Percentiles rank a stretch among this genome's conserved stretches.
These are phyloP conservation scores for Apostasia shenzhenica DNA, from an alignment of 106 monocot species.

Conservation along the genomic window DNA sequence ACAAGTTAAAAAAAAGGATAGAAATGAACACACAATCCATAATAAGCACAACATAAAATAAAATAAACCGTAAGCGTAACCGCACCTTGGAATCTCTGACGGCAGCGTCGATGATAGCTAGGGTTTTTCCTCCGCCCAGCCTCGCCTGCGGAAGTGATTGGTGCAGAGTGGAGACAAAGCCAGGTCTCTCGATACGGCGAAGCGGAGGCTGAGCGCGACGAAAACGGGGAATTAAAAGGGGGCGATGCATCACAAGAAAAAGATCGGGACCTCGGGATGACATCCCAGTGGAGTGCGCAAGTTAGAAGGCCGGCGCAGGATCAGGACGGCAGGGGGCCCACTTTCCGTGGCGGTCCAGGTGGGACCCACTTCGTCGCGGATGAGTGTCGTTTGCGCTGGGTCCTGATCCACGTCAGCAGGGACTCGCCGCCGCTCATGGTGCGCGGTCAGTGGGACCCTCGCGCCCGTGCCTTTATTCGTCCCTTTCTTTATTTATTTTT, in stretches of 20 bases:
- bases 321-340: not conserved
- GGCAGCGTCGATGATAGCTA: too few relatives aligned
- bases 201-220: not conserved
- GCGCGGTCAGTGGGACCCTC: conserved; percentile 4
- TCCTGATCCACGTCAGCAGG: not conserved
- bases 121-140: too few relatives aligned
- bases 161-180: too few relatives aligned
- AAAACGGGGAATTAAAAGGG: not conserved
- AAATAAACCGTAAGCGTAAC: not conserved
- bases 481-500: not conserved
- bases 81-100: not conserved
- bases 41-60: not conserved
- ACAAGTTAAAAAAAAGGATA: not conserved
- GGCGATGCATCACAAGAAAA: not conserved
- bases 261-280: not conserved
- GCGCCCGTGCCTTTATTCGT: too few relatives aligned
- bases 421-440: conserved; percentile 6
- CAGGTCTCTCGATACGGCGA: not conserved
- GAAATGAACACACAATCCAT: not conserved
- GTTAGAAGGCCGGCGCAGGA: conserved; percentile 2
- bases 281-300: not conserved
- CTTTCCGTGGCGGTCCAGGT: not conserved
- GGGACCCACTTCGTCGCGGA: not conserved
- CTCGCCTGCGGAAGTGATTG: too few relatives aligned
- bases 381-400: not conserved